Conservation (phyloP, 2,329 filamentous ascomycete genomes). For the Claviceps sp. region DNA sequence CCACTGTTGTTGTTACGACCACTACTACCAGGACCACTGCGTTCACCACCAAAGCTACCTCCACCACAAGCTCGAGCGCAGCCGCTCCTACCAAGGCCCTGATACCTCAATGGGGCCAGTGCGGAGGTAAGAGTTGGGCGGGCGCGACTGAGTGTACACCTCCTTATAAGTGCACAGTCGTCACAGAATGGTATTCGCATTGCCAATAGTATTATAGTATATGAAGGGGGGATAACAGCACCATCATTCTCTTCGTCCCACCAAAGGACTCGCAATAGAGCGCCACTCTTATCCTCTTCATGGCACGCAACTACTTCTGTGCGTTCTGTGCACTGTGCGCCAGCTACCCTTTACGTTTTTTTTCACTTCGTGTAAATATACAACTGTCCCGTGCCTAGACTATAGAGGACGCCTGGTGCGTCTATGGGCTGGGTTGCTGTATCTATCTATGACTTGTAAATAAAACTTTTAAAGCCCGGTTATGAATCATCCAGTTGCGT, state of each 20-base stretch:
- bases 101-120: constrained; percentile 14
- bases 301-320: no score
- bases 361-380: no score
- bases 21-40: not conserved
- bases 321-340: no score
- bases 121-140: constrained; percentile 12
- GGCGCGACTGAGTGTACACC: constrained; percentile 12
- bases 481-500: no score
- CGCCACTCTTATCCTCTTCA: no score
- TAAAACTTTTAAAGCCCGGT: no score
- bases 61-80: constrained; percentile 2
- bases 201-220: not conserved
- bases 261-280: no score
- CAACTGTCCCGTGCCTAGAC: no score
- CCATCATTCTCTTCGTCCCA: not conserved
- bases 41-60: not conserved
- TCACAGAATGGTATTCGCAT: constrained; percentile 11
- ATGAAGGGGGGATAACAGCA: not conserved
- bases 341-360: no score
- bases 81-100: constrained; percentile 7
- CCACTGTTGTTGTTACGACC: not conserved
- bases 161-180: constrained; percentile 11
- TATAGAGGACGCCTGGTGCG: no score
- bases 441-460: no score
- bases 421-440: no score